phyloP scores from a whole-genome alignment of 176 grass and related monocot genomes.

The Thinopyrum elongatum region DNA sequence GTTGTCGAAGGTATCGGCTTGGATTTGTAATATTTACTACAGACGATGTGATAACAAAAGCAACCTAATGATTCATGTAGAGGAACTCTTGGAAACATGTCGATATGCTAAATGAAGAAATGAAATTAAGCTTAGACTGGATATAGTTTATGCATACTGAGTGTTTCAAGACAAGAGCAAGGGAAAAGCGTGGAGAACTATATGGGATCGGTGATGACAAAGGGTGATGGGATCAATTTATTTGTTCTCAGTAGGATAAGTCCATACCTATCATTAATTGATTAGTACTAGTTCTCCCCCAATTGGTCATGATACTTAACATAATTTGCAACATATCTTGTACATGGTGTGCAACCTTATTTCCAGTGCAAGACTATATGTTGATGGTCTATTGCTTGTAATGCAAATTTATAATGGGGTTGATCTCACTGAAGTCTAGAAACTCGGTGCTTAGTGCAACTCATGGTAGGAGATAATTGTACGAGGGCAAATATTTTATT shows the following conservation, averaged over 20 bases:
- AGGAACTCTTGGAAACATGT: constrained; percentile 14
- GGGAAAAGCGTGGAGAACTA: constrained; percentile 50
- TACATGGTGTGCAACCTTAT: neutral
- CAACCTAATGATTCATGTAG: neutral
- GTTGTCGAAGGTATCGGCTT: neutral
- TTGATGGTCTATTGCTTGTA: constrained; percentile 33
- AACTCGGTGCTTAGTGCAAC: constrained; percentile 32
- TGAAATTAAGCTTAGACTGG: constrained; percentile 53
- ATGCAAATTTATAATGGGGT: constrained; percentile 57
- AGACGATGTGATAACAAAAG: constrained; percentile 82
- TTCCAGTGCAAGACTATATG: constrained; percentile 20
- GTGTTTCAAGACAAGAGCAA: constrained; percentile 40
- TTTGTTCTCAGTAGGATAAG: neutral
- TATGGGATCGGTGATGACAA: constrained; percentile 46
- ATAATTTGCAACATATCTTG: neutral
- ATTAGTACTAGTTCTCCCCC: neutral
- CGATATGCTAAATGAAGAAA: constrained; percentile 43
- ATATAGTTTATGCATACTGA: constrained; percentile 59
- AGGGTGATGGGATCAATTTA: constrained; percentile 28
- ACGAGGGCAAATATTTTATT: neutral
- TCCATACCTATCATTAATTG: neutral
- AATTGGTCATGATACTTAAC: neutral
- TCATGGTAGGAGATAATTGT: constrained; percentile 3
- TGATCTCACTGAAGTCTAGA: constrained; percentile 59
- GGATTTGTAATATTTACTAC: constrained; percentile 72